Base-by-base conservation (phyloP, 768 basidiomycete species). In the Trametes maxima region DNA sequence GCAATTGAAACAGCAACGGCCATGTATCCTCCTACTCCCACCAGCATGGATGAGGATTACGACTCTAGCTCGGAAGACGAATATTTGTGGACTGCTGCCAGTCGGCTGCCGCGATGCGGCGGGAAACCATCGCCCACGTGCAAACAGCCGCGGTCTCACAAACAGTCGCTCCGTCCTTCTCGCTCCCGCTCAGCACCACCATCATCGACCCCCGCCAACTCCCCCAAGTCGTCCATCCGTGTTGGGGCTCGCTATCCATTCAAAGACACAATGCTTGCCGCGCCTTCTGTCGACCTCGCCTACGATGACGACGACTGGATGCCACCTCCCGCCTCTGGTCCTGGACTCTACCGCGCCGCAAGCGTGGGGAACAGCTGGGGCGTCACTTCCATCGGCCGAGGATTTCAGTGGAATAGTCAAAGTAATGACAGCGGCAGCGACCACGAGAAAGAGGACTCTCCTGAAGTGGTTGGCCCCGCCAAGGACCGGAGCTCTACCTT, bases 331-430 rank as follows among this genome's bases (percentile, higher is more conserved):
- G 72, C 80, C 4, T 74, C 80, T 28, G 74, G 74, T 57, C 60
- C 68, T 40, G 68, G 66, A 54, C 79, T 87, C 19, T 85, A 86
- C 74, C 78, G 83, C 60, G 76, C 87, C 7, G 81, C 88, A 42
- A 89, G 87, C 60, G 85, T 88, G 54, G 84, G 86, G 35, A 84
- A 85, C 63, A 92, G 90, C 74, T 94, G 90, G 89, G 88, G 88
- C 7, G 90, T 94, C 62, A 93, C 92, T 19, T 90, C 85, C 39
- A 87, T 93, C 48, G 92, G 92, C 12, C 84, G 89, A 48, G 92
- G 92, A 17, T 92, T 91, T 70, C 79, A 90, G 73, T 92, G 91
- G 89, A 80, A 79, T 57, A 74, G 79, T 24, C 60, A 67, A 25
- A 78, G 78, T 37, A 70, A 74, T 21, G 67, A 73, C 28, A 57